A percentile compares a stretch with the other conserved stretches of the same genome.
phyloP scores from a whole-genome alignment of 108 stramenopile genomes.

The Cyclotella cryptica region DNA sequence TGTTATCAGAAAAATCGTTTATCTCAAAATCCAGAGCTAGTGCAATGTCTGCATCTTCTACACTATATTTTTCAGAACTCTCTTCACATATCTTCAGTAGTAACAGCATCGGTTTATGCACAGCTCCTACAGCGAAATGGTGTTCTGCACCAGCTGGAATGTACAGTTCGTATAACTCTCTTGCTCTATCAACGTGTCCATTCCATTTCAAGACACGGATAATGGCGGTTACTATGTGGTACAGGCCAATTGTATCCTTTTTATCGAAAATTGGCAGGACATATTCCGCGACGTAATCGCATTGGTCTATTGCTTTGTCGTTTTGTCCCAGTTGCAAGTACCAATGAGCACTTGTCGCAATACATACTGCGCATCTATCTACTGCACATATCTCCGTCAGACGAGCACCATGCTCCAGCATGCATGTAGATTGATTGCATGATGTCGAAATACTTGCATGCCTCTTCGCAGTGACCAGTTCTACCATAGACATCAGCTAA shows the following conservation, averaged over 20 bases:
- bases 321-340: conserved; percentile 26
- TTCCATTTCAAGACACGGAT: conserved; percentile 49
- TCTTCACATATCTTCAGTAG: conserved; percentile 45
- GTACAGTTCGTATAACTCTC: conserved; percentile 23
- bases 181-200: conserved; percentile 40
- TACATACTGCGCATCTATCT: conserved; percentile 29
- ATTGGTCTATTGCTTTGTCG: conserved; percentile 39
- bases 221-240: conserved; percentile 21
- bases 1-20: conserved; percentile 27
- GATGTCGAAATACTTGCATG: conserved; percentile 18
- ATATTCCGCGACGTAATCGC: conserved; percentile 32
- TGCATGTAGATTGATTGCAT: conserved; percentile 41
- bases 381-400: conserved; percentile 26
- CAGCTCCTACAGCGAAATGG: conserved; percentile 23
- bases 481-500: conserved; percentile 22
- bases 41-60: conserved; percentile 42
- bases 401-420: conserved; percentile 29
- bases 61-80: conserved; percentile 27
- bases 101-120: conserved; percentile 46
- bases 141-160: conserved; percentile 20
- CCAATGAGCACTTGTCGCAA: conserved; percentile 37
- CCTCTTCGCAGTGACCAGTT: conserved; percentile 4
- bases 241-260: conserved; percentile 33
- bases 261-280: conserved; percentile 38
- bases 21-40: conserved; percentile 30